Evolutionary conservation across 129 eudicot species (phyloP).

Genomic region (Oenanthe sinensis): DNA sequence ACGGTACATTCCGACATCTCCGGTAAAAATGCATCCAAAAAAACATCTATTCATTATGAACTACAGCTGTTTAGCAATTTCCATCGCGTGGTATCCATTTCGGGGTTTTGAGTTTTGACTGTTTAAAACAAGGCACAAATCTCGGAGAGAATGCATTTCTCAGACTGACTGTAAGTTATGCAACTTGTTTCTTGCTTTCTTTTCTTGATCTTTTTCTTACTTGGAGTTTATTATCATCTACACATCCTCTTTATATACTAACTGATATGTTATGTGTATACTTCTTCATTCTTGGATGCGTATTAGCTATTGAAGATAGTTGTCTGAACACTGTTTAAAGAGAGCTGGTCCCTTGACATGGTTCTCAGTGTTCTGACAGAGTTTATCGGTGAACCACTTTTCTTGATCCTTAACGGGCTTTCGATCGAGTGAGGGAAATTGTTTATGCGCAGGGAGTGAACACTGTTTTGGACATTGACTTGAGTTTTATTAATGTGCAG

Average conservation of each 20-base stretch:
- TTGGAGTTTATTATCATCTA: no score
- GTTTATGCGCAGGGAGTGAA: neutral
- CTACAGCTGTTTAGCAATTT: no score
- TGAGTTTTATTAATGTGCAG: no score
- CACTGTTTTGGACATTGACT: no score
- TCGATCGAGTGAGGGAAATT: neutral
- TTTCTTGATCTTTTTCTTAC: neutral
- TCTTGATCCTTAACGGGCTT: neutral
- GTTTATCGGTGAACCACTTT: neutral
- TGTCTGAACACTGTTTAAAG: neutral
- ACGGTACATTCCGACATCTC: no score
- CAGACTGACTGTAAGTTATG: neutral
- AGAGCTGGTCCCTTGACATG: neutral
- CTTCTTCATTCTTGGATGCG: neutral
- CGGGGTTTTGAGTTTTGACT: no score
- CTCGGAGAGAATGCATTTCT: neutral
- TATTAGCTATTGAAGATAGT: neutral
- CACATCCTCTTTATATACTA: no score
- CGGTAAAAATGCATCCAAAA: no score
- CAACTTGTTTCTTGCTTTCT: neutral
- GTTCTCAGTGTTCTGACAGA: neutral
- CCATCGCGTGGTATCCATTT: neutral
- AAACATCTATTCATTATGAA: no score
- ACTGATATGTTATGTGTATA: no score
- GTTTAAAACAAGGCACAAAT: no score